Conservation (phyloP, 176 grass and related monocot genomes). For the Ensete glaucum region DNA sequence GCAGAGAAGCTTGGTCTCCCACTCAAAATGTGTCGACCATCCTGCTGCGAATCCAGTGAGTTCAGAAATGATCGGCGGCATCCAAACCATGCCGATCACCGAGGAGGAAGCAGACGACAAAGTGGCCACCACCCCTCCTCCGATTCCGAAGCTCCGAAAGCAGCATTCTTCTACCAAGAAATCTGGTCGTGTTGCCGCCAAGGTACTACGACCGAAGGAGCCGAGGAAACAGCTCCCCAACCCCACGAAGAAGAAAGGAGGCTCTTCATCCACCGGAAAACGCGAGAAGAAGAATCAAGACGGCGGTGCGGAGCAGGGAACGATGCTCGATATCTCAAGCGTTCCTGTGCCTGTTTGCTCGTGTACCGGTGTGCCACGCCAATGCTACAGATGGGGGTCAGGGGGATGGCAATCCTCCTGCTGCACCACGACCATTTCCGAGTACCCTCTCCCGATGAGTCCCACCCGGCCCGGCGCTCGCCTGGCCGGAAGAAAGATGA, state of each 20-base stretch:
- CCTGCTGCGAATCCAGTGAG: neutral
- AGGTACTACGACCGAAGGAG: constrained; percentile 13
- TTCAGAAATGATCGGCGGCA: neutral
- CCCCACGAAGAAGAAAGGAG: constrained; percentile 17
- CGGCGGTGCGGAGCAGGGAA: neutral
- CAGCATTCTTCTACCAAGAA: constrained; percentile 13
- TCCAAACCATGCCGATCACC: neutral
- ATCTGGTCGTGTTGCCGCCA: neutral
- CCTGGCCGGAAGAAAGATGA: constrained; percentile 25
- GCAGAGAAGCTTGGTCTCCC: constrained; percentile 10
- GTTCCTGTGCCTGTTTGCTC: constrained; percentile 26
- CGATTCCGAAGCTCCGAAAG: neutral
- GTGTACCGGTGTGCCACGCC: constrained; percentile 18
- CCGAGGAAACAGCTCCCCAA: constrained; percentile 9
- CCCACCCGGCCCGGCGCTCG: constrained; percentile 20
- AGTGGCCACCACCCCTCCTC: neutral
- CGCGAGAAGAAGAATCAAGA: constrained; percentile 20
- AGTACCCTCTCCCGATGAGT: constrained; percentile 28
- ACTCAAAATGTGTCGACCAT: neutral
- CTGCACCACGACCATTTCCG: constrained; percentile 23
- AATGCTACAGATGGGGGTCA: constrained; percentile 22
- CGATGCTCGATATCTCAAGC: constrained; percentile 8
- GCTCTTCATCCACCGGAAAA: neutral
- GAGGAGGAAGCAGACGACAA: neutral
- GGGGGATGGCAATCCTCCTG: constrained; percentile 29